phyloP scores from a whole-genome alignment of 208 protist genomes.

The Strigomonas galati region DNA sequence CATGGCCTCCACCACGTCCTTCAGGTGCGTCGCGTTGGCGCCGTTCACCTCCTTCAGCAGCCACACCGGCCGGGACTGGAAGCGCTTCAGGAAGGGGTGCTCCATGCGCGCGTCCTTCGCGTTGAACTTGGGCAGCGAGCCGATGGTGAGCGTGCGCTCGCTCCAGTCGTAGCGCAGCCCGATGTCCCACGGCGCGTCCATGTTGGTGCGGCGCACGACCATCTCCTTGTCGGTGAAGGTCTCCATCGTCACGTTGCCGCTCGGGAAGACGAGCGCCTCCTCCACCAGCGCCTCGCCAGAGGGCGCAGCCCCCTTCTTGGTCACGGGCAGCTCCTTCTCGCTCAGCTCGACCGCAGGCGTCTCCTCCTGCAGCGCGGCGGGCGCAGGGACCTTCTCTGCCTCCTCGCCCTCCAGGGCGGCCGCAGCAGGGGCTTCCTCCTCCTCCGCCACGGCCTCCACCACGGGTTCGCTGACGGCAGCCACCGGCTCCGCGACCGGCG shows the following conservation, averaged over 20 bases:
- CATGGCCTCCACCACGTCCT: constrained; percentile 59
- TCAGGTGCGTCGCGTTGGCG: constrained; percentile 51
- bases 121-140: constrained; percentile 46
- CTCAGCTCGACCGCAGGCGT: neutral
- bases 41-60: constrained; percentile 72
- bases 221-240: constrained; percentile 64
- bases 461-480: constrained; percentile 11
- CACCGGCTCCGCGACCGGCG: constrained; percentile 10
- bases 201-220: constrained; percentile 40
- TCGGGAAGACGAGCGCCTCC: constrained; percentile 41
- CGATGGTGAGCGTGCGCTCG: constrained; percentile 54
- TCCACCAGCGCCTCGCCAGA: constrained; percentile 20
- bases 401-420: constrained; percentile 9
- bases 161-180: constrained; percentile 76
- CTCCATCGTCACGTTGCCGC: constrained; percentile 49
- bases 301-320: constrained; percentile 23
- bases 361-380: constrained; percentile 5
- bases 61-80: constrained; percentile 53
- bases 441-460: neutral
- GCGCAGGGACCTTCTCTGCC: constrained; percentile 7
- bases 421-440: constrained; percentile 4
- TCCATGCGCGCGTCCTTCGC: constrained; percentile 25
- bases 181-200: constrained; percentile 65
- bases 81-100: constrained; percentile 58
- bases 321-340: constrained; percentile 17